phyloP scores from a whole-genome alignment of 176 grass and related monocot species.

The Aegilops bicornis region DNA sequence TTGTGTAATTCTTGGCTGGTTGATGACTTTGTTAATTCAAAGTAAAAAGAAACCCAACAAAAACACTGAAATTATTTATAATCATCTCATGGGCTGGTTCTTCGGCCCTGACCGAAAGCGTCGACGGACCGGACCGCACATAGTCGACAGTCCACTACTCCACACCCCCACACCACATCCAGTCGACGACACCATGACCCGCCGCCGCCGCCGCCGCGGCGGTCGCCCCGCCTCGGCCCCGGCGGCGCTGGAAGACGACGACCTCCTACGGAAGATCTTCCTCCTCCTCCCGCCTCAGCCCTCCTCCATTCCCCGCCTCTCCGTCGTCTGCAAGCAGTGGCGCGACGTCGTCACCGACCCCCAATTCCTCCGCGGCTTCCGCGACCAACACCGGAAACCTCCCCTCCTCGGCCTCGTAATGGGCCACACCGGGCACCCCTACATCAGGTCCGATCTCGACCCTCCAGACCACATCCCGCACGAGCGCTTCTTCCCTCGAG shows the following conservation, averaged over 20 bases:
- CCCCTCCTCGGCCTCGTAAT: slow-evolving; percentile 19
- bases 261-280: neutral
- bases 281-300: neutral
- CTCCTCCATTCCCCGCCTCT: neutral
- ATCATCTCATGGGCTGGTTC: too few species aligned
- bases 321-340: neutral
- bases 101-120: too few species aligned
- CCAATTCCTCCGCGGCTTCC: neutral
- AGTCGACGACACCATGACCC: neutral
- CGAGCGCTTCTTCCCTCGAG: neutral
- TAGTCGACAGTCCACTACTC: too few species aligned
- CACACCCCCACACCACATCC: neutral
- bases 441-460: neutral
- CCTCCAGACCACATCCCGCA: slow-evolving; percentile 3
- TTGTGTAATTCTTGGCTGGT: too few species aligned
- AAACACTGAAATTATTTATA: too few species aligned
- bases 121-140: too few species aligned
- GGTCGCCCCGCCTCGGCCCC: neutral
- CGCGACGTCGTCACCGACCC: neutral
- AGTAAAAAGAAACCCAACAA: too few species aligned
- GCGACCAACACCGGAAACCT: neutral
- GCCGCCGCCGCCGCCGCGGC: neutral
- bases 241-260: neutral
- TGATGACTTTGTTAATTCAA: too few species aligned
- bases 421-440: fast-evolving